Evolutionary conservation across 139 green algal species (phyloP).

Genomic region (Dunaliella primolecta): DNA sequence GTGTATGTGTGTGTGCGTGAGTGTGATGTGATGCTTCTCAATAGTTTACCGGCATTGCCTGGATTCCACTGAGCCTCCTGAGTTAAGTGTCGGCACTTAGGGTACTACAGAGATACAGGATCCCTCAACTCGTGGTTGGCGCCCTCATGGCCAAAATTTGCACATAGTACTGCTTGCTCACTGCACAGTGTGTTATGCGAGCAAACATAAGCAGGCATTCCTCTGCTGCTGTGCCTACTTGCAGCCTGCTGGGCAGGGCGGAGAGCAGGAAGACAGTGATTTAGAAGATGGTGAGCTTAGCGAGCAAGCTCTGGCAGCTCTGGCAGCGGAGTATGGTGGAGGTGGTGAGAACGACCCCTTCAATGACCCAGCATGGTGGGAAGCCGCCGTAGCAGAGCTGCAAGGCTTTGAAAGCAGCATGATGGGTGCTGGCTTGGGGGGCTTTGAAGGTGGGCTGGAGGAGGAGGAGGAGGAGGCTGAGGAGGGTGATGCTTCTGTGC

Average conservation of each 20-base stretch:
- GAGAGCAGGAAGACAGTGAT: constrained; percentile 16
- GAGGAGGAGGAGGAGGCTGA: background rate
- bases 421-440: background rate
- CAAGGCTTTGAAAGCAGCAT: background rate
- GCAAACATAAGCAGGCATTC: too few relatives aligned
- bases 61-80: too few relatives aligned
- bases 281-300: background rate
- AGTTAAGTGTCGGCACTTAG: too few relatives aligned
- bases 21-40: too few relatives aligned
- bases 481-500: background rate
- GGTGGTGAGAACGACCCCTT: background rate
- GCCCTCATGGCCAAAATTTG: too few relatives aligned
- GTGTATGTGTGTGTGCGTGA: too few relatives aligned
- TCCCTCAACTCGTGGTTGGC: too few relatives aligned
- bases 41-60: too few relatives aligned
- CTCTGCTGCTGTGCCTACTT: too few relatives aligned
- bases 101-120: background rate
- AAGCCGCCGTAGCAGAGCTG: constrained; percentile 19
- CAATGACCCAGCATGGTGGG: constrained; percentile 9
- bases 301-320: background rate
- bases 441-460: background rate
- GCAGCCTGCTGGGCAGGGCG: background rate
- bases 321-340: background rate
- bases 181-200: too few relatives aligned
- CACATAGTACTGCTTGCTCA: too few relatives aligned